Base-by-base conservation (phyloP, 2,329 filamentous ascomycete species). In the Ceratocystis variospora region DNA sequence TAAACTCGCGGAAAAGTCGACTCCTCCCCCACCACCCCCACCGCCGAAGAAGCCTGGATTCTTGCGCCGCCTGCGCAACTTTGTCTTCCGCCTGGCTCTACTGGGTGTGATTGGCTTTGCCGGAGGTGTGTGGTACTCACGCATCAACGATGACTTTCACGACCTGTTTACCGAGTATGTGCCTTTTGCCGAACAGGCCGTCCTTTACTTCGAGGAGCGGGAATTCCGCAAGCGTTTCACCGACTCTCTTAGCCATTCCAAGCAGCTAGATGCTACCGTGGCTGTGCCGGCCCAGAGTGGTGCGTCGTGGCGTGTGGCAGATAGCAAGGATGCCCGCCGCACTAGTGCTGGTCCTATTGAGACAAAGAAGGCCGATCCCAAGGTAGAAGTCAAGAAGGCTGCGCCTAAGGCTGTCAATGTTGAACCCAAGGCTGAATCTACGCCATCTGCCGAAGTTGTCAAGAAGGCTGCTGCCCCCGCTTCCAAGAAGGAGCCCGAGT, bases 141-240 rank as follows among this genome's bases (percentile, higher is more conserved):
- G 96, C 70, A 83, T 94, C 76, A 96, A 88, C 73, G 94, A 99
- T 80, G 96, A 90, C 78, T 99, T 97, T 83, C 93, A 99, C 78
- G 94, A 99, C 77, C 94, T 96, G 80, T 99, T 99, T 78, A 97
- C 92, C 72, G 92, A 96, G 78, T 99, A 93, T 76, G 78, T 99
- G 19, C 94, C 94, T 25, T 96, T 89, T 71, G 94, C 92, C 72
- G 94, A 99, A 78, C 90, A 96, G 74, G 88, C 88, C 19, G 93
- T 99, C 59, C 84, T 96, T 31, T 97, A 96, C 78, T 87, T 99
- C 64, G 94, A 99, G 77, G 94, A 99, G 78, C 84, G 88, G 71
- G 91, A 96, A 73, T 96, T 96, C 79, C 85, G 88, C 74, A 91
- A 88, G 77, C 86, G 89, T 67, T 96, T 96, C 79, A 83, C 77